Base-by-base conservation (phyloP, 352 stramenopile genomes). In the Peronosclerospora sorghi region DNA sequence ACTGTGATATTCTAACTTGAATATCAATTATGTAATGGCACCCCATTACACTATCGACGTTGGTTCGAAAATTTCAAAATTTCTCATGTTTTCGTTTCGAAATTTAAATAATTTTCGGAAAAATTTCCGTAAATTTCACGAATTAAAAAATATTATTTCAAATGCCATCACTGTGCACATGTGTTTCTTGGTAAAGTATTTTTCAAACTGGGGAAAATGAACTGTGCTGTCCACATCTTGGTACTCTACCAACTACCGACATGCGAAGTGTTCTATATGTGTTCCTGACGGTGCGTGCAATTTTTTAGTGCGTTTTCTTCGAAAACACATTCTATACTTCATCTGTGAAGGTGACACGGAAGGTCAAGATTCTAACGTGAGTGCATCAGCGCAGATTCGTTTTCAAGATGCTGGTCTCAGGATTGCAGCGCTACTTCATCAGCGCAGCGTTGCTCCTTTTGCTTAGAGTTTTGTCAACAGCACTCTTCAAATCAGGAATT, bases 171-270 rank as follows among this genome's bases (percentile, higher is more conserved):
- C n/a, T 43, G 47, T 90, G 9, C 90, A 88, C 46, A 79, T 78
- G 63, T 58, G 62, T 15, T 89, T 88, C 38, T 35, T 93, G 19
- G 73, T 85, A 2, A 78, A 77, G 50, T 83, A 83, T 28, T 65
- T 83, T n/a, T n/a, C n/a, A n/a, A n/a, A 4, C 21, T 68, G 12
- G 70, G 70, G 5, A 72, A 85, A 18, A 75, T 37, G 0, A 51
- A 45, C 1, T 53, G 35, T 24, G 68, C 71, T 5, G 51, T 89
- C 9, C 58, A 82, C 20, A 56, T 56, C 7, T 42, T 92, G 28
- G 41, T 13, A 59, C 45, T 12, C 43, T 67, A 28, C 73, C 80
- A 0, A 45, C 47, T 27, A 37, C 53, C 1, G 62, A 81, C 6
- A 81, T 93, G 51, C 57, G 41, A 14, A 87, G 73, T 41, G 51